A percentile compares a stretch with the other conserved stretches of the same genome.
phyloP scores from a whole-genome alignment of 2,329 filamentous ascomycete genomes.

The Ophiocordyceps australis region DNA sequence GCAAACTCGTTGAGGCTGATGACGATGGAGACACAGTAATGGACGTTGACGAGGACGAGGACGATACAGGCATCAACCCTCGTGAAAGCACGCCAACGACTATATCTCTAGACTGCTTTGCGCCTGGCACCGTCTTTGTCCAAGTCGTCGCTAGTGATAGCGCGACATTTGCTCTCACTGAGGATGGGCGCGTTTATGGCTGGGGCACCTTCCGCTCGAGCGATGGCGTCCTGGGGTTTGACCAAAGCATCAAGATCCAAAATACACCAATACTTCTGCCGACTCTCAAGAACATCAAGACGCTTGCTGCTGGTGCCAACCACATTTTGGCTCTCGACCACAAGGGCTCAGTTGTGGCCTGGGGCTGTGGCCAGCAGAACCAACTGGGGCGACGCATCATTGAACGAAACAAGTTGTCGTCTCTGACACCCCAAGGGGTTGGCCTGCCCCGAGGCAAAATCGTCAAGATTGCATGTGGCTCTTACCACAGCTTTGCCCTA shows the following conservation, averaged over 20 bases:
- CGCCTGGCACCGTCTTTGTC: slow-evolving; percentile 37
- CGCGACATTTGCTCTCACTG: slow-evolving; percentile 57
- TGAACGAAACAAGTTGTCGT: slow-evolving; percentile 42
- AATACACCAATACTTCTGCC: slow-evolving; percentile 34
- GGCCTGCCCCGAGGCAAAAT: slow-evolving; percentile 40
- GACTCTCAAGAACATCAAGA: slow-evolving; percentile 45
- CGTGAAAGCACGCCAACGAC: slow-evolving; percentile 47
- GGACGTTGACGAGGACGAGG: slow-evolving; percentile 40
- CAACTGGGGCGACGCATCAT: slow-evolving; percentile 42
- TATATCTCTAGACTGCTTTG: slow-evolving; percentile 39
- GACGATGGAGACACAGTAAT: slow-evolving; percentile 33
- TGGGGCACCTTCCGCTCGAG: slow-evolving; percentile 65
- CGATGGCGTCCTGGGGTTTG: slow-evolving; percentile 48
- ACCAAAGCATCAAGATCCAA: slow-evolving; percentile 30
- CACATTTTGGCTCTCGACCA: slow-evolving; percentile 51
- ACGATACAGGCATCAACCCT: slow-evolving; percentile 52
- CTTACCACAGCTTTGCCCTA: slow-evolving; percentile 71
- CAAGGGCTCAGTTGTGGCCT: slow-evolving; percentile 47
- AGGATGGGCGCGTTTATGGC: slow-evolving; percentile 59
- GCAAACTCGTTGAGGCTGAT: slow-evolving; percentile 39
- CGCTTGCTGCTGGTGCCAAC: slow-evolving; percentile 50
- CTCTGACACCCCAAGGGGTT: slow-evolving; percentile 41
- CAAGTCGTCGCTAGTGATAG: slow-evolving; percentile 59
- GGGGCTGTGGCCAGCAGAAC: slow-evolving; percentile 55
- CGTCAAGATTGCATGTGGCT: slow-evolving; percentile 37